phyloP scores from a whole-genome alignment of 768 basidiomycete genomes.

The Sistotremastrum niveocremeum region DNA sequence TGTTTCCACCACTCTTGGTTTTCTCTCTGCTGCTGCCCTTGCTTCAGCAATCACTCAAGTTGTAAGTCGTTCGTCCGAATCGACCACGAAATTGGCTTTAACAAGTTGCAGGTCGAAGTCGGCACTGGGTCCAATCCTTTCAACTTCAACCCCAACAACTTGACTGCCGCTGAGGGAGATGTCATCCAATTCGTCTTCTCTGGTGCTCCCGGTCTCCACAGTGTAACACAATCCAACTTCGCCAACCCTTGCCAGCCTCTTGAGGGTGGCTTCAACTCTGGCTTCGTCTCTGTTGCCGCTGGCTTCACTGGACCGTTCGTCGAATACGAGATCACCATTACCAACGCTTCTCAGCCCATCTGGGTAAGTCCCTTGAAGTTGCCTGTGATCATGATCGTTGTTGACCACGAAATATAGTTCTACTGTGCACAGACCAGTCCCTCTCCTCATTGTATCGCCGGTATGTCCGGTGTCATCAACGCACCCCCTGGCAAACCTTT shows the following conservation, averaged over 20 bases:
- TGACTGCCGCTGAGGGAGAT: conserved; percentile 32
- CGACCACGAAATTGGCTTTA: too few species aligned
- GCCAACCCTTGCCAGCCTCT: conserved; percentile 30
- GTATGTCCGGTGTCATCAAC: conserved; percentile 21
- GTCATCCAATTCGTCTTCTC: conserved; percentile 29
- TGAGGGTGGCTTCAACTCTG: conserved; percentile 40
- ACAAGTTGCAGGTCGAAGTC: conserved; percentile 21
- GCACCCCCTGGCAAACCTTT: background rate
- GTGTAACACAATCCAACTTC: conserved; percentile 38
- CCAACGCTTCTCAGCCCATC: conserved; percentile 24
- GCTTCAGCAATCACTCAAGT: too few species aligned
- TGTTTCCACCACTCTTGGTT: too few species aligned
- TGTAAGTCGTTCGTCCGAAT: too few species aligned
- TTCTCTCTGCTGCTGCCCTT: too few species aligned
- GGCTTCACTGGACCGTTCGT: conserved; percentile 17
- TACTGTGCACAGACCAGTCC: conserved; percentile 38
- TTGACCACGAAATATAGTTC: conserved; percentile 37
- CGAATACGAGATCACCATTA: conserved; percentile 38
- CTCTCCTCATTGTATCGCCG: conserved; percentile 26
- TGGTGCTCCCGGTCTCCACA: conserved; percentile 36
- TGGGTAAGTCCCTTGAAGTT: background rate
- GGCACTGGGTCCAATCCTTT: conserved; percentile 19
- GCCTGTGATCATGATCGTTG: background rate
- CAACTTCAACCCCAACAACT: conserved; percentile 30
- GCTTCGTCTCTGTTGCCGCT: conserved; percentile 29